phyloP scores from a whole-genome alignment of 139 green algal species.

The Chlamydomonas sphaeroides region DNA sequence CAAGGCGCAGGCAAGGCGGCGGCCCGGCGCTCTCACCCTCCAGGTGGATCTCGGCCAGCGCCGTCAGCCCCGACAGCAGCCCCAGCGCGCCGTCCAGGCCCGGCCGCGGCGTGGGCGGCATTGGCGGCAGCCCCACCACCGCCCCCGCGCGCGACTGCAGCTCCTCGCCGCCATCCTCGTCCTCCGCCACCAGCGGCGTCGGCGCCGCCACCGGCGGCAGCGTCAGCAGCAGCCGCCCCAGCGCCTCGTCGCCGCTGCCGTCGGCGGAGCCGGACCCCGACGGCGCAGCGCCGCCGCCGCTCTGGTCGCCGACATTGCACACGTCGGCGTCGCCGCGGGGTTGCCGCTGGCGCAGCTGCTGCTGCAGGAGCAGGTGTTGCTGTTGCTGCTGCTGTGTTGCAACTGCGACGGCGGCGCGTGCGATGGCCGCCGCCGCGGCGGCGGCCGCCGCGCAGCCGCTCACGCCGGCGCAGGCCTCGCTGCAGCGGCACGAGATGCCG shows the following conservation, averaged over 20 bases:
- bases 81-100: conserved; percentile 25
- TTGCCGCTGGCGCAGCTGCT: no score
- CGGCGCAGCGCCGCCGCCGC: no score
- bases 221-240: neutral
- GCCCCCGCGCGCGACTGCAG: no score
- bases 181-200: neutral
- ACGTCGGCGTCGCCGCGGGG: no score
- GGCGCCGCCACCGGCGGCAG: conserved; percentile 10
- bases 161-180: neutral
- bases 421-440: neutral
- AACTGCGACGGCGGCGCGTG: no score
- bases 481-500: conserved; percentile 18
- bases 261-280: no score
- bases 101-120: neutral
- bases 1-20: no score
- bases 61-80: conserved; percentile 23
- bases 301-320: no score
- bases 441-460: neutral
- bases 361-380: no score
- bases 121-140: neutral
- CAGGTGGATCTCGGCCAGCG: conserved; percentile 16
- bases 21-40: conserved; percentile 22
- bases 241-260: neutral
- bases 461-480: neutral
- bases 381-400: no score